phyloP scores from a whole-genome alignment of 2,329 filamentous ascomycete species.

The Fusarium sp. region DNA sequence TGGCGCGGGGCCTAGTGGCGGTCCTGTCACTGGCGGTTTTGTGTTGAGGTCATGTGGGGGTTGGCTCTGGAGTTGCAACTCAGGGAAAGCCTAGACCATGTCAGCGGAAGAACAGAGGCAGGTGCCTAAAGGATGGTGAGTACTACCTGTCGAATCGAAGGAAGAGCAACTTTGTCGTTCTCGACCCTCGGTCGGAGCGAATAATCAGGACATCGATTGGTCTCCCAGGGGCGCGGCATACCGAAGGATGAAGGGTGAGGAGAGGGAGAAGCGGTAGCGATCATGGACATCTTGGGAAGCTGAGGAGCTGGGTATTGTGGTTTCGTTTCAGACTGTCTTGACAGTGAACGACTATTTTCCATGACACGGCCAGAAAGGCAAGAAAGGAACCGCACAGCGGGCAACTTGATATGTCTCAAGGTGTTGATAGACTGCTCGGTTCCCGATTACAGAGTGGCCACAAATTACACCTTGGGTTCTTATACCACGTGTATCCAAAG shows the following conservation, averaged over 20 bases:
- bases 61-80: slow-evolving; percentile 54
- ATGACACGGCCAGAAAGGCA: slow-evolving; percentile 48
- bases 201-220: slow-evolving; percentile 50
- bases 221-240: slow-evolving; percentile 55
- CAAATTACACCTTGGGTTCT: slow-evolving; percentile 19
- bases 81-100: slow-evolving; percentile 58
- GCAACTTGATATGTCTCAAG: slow-evolving; percentile 15
- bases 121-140: not conserved
- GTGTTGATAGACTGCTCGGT: slow-evolving; percentile 15
- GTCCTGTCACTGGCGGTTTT: slow-evolving; percentile 50
- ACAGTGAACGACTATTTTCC: slow-evolving; percentile 55
- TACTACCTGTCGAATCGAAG: slow-evolving; percentile 64
- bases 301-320: slow-evolving; percentile 39
- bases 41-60: slow-evolving; percentile 46
- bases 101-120: slow-evolving; percentile 34
- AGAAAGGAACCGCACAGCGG: slow-evolving; percentile 38
- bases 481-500: slow-evolving; percentile 25
- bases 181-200: slow-evolving; percentile 52
- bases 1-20: slow-evolving; percentile 49
- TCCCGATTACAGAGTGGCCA: not conserved
- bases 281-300: slow-evolving; percentile 60
- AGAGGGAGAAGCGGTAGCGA: slow-evolving; percentile 59
- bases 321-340: slow-evolving; percentile 45
- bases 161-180: slow-evolving; percentile 57
- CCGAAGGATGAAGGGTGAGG: slow-evolving; percentile 54